Evolutionary conservation across 2,329 filamentous ascomycete genomes (phyloP), one percentile per base, ranked within the genome.

Genomic region (Tolypocladium ophioglossoides): DNA sequence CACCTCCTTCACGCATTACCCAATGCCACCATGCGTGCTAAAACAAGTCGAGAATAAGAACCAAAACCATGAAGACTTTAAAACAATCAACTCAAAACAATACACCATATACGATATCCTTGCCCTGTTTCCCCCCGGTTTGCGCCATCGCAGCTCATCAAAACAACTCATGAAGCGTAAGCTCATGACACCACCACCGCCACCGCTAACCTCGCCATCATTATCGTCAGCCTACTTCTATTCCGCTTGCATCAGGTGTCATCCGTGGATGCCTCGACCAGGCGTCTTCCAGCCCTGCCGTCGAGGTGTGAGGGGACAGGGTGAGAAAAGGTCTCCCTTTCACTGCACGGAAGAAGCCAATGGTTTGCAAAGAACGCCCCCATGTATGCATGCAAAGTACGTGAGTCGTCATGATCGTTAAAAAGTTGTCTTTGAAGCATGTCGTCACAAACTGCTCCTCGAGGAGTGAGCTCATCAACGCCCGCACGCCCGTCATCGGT

Each of bases 1-100:
- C 27, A 27, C 48, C 9, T 24, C 35, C n/a, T 20, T 22, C 9
- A 34, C 18, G 44, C 35, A 58, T 54, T 59, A 59, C 55, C 57
- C 57, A 58, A 59, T 53, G 41, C 48, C 20, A 10, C 32, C 48
- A 52, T 48, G 44, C 44, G 27, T 48, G 18, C 12, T 14, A 2
- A 34, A 48, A 8, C 27, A 30, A 18, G 44, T 48, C 20, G 48
- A 55, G 53, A 52, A 47, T 39, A 49, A 24, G 32, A 37, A 51
- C 44, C 27, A 14, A 49, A 47, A 53, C 40, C 52, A 44, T 41
- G 24, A 18, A 30, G 53, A 38, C 30, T 22, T 52, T 52, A 56
- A 52, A 52, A 53, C 49, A 52, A 50, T 37, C 54, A 56, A 54
- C 14, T 20, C 24, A 40, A 14, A 53, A 34, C 51, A 53, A 50